These are phyloP conservation scores for Oryza brachyantha DNA, from an alignment of 176 grass and related monocot species.

Conservation along the genomic window DNA sequence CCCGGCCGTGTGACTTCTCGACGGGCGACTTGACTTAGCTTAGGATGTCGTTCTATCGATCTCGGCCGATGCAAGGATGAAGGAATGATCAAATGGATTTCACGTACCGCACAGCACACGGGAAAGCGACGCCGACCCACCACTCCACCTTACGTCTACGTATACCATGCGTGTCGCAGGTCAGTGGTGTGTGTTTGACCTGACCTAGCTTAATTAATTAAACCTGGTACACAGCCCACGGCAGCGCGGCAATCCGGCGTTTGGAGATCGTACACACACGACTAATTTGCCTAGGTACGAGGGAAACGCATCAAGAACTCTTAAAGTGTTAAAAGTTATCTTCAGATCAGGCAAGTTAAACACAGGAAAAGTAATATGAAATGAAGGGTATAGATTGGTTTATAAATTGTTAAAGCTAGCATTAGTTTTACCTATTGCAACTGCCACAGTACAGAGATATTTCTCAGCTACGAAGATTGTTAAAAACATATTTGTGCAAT, in stretches of 20 bases:
- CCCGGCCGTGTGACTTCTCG: neutral
- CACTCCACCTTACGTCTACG: too few species aligned
- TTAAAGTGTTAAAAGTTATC: neutral
- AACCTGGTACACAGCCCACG: neutral
- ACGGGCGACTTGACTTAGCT: constrained; percentile 27
- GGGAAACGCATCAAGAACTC: neutral
- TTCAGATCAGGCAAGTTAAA: neutral
- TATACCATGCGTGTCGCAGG: neutral
- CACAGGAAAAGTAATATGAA: neutral
- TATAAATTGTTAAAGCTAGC: too few species aligned
- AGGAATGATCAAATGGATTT: neutral
- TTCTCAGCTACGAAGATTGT: too few species aligned
- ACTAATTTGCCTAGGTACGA: neutral
- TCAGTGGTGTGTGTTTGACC: neutral
- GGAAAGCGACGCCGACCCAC: constrained; percentile 16
- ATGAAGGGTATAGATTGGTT: too few species aligned
- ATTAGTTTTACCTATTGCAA: too few species aligned
- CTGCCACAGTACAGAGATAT: too few species aligned
- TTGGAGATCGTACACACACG: neutral
- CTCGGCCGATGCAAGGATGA: too few species aligned
- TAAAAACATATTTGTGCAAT: too few species aligned
- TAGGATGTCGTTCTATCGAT: too few species aligned
- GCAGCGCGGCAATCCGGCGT: neutral
- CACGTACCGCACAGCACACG: neutral
- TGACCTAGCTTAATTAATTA: neutral